Percentiles rank a stretch among this genome's conserved stretches.
phyloP scores from a whole-genome alignment of 257 asterid species.

The Lithospermum erythrorhizon region DNA sequence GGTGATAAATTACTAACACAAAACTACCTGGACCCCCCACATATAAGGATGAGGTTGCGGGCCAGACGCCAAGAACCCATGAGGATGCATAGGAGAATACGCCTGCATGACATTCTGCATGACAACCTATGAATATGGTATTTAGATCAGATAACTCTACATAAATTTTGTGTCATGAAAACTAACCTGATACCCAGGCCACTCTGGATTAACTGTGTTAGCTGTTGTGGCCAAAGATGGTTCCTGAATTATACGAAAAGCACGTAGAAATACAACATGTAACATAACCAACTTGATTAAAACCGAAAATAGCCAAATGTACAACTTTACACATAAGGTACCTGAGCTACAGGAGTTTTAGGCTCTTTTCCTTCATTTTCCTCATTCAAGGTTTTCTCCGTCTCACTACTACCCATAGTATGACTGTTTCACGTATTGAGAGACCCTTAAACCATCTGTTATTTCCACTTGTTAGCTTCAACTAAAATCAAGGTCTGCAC shows the following conservation, averaged over 20 bases:
- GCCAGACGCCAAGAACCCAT: conserved; percentile 68
- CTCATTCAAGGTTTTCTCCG: conserved; percentile 71
- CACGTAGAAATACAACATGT: background rate
- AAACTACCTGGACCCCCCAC: conserved; percentile 95
- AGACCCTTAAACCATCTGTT: conserved; percentile 34
- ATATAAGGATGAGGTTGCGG: conserved; percentile 90
- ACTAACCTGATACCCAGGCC: conserved; percentile 91
- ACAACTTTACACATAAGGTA: background rate
- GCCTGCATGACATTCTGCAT: conserved; percentile 35
- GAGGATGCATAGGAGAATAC: conserved; percentile 83
- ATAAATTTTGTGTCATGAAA: conserved; percentile 9
- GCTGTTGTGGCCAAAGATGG: conserved; percentile 49
- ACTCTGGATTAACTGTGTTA: conserved; percentile 63
- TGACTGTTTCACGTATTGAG: conserved; percentile 23
- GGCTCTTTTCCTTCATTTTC: conserved; percentile 69
- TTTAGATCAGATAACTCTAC: background rate
- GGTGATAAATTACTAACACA: conserved; percentile 1
- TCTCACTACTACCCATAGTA: conserved; percentile 74
- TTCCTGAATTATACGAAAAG: conserved; percentile 36
- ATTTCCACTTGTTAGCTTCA: conserved; percentile 4
- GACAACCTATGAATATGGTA: background rate
- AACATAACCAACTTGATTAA: background rate
- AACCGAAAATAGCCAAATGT: background rate
- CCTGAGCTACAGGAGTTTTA: conserved; percentile 33
- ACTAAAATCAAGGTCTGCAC: background rate